Evolutionary conservation across 139 green algal genomes (phyloP).

Genomic region (Chlamydomonas sphaeroides): DNA sequence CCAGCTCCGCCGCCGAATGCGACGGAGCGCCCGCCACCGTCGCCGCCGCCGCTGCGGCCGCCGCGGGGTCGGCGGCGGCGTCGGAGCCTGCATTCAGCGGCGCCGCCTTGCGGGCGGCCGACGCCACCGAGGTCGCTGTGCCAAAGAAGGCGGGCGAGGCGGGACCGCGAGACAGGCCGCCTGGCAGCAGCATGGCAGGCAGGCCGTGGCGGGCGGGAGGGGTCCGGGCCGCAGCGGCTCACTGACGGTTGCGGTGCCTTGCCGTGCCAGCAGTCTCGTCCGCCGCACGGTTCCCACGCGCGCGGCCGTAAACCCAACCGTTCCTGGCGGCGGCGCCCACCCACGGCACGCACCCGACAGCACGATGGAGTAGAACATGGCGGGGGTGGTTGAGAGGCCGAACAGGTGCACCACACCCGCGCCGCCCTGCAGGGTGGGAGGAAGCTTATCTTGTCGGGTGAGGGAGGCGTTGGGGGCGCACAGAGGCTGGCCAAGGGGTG

Average conservation of each 20-base stretch:
- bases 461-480: too few species aligned
- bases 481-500: too few species aligned
- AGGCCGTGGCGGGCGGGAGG: neutral
- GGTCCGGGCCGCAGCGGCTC: too few species aligned
- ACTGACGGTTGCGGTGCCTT: too few species aligned
- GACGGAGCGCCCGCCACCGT: neutral
- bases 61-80: neutral
- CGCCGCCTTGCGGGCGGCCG: neutral
- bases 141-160: conserved; percentile 29
- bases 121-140: conserved; percentile 27
- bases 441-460: too few species aligned
- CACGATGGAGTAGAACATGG: conserved; percentile 95
- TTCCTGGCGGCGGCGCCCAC: too few species aligned
- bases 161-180: neutral
- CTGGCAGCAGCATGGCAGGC: too few species aligned
- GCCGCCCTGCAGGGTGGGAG: conserved; percentile 48
- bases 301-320: too few species aligned
- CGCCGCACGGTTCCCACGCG: too few species aligned
- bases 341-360: conserved; percentile 35
- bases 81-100: neutral
- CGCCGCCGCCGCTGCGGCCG: too few species aligned
- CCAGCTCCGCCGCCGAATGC: neutral
- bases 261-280: too few species aligned
- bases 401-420: conserved; percentile 71
- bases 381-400: conserved; percentile 91